These are phyloP conservation scores for Ziziphus jujuba DNA, from an alignment of 306 rosid genomes.

Conservation along the genomic window DNA sequence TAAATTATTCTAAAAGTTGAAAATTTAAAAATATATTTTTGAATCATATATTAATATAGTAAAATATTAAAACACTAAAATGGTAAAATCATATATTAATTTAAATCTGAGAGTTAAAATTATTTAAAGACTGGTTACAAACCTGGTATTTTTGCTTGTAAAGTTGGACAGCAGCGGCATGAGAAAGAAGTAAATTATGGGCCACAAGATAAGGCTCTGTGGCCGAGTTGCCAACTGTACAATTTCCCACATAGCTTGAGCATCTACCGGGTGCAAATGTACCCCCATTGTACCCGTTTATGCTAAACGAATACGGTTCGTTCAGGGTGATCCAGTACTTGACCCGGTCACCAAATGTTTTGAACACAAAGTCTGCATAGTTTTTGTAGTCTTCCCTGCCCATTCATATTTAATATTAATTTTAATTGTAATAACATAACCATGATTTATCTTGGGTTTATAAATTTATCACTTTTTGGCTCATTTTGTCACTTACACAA, in stretches of 20 bases:
- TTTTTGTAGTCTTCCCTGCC: constrained; percentile 35
- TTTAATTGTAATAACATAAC: not conserved
- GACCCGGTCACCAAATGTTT: constrained; percentile 42
- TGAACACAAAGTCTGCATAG: constrained; percentile 37
- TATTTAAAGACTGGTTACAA: too few species aligned
- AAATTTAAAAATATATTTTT: too few species aligned
- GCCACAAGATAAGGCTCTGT: constrained; percentile 52
- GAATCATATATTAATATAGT: too few species aligned
- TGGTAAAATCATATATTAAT: too few species aligned
- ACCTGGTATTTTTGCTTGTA: constrained; percentile 54
- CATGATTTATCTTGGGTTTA: too few species aligned
- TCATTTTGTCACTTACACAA: constrained; percentile 31
- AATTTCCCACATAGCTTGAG: constrained; percentile 36
- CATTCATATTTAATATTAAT: constrained; percentile 19
- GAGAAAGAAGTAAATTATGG: constrained; percentile 52
- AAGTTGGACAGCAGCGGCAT: constrained; percentile 32
- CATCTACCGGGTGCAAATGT: constrained; percentile 45
- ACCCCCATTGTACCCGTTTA: constrained; percentile 30
- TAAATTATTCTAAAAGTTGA: too few species aligned
- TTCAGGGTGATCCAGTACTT: constrained; percentile 44
- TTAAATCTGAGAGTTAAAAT: too few species aligned
- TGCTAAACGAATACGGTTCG: constrained; percentile 30
- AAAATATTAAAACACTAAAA: too few species aligned
- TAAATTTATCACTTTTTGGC: not conserved
- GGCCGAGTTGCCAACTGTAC: constrained; percentile 31